Evolutionary conservation across 1,139 yeast genomes (phyloP).

Genomic region (Blastobotrys petasosporus): DNA sequence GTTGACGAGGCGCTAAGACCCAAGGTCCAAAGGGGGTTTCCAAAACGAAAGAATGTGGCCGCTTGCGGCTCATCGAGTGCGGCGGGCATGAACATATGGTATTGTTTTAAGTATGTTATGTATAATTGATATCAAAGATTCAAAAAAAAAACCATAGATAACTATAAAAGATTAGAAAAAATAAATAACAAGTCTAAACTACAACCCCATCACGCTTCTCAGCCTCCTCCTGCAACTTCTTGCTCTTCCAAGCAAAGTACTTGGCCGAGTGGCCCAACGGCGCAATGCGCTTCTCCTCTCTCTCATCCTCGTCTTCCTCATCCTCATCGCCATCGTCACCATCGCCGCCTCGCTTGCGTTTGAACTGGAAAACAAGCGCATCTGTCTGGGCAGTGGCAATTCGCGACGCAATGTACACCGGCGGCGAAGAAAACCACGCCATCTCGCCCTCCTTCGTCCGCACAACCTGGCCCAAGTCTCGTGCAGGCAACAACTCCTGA

Average conservation of each 20-base stretch:
- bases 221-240: background rate
- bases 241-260: conserved; percentile 62
- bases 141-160: too few species aligned
- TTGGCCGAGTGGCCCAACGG: conserved; percentile 62
- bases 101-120: too few species aligned
- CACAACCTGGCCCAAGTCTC: conserved; percentile 25
- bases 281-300: conserved; percentile 15
- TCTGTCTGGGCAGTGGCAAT: conserved; percentile 28
- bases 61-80: too few species aligned
- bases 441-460: conserved; percentile 36
- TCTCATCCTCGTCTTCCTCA: conserved; percentile 7
- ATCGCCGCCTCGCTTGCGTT: conserved; percentile 4
- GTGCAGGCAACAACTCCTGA: conserved; percentile 22
- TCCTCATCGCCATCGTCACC: conserved; percentile 16
- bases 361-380: conserved; percentile 9
- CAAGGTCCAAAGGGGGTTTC: too few species aligned
- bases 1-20: too few species aligned
- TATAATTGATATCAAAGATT: too few species aligned
- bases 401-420: conserved; percentile 52
- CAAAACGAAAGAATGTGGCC: too few species aligned
- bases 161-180: too few species aligned
- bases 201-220: background rate
- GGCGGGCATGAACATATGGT: too few species aligned
- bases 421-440: conserved; percentile 80
- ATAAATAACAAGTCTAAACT: too few species aligned